These are phyloP conservation scores for Eimeria falciformis DNA, from an alignment of 169 alveolate genomes.

Conservation along the genomic window DNA sequence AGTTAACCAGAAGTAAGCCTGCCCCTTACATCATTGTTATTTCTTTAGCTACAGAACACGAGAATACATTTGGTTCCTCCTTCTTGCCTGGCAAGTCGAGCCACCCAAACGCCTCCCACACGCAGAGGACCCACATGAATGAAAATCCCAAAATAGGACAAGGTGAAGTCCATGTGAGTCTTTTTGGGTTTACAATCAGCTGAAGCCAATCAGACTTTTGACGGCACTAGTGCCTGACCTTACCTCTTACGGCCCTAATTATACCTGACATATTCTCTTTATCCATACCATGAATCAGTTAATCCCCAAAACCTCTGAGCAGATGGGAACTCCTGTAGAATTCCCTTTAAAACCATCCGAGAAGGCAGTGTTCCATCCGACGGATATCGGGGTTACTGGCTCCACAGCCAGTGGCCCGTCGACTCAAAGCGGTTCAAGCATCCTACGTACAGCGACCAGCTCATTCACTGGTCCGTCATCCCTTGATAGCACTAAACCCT, in stretches of 20 bases:
- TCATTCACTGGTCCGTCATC: background rate
- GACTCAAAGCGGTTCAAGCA: background rate
- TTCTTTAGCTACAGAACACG: too few species aligned
- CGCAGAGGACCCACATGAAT: too few species aligned
- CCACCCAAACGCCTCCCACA: too few species aligned
- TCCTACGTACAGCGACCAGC: background rate
- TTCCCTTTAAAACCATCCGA: background rate
- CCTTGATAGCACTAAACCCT: background rate
- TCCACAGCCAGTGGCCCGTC: slow-evolving; percentile 34
- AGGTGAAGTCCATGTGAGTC: too few species aligned
- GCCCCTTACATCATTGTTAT: too few species aligned
- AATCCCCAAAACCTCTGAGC: background rate
- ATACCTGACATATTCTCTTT: background rate
- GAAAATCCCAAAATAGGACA: too few species aligned
- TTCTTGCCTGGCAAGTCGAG: too few species aligned
- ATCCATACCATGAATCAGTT: background rate
- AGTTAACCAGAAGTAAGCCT: too few species aligned
- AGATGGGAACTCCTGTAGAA: background rate
- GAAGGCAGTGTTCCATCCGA: background rate
- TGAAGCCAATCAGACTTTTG: too few species aligned
- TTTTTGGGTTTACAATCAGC: too few species aligned
- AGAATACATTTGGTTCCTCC: too few species aligned
- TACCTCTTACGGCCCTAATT: background rate
- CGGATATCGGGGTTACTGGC: background rate
- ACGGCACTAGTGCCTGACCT: too few species aligned